Evolutionary conservation across 2,329 filamentous ascomycete species (phyloP).

Genomic region (Paecilomyces fulvus): DNA sequence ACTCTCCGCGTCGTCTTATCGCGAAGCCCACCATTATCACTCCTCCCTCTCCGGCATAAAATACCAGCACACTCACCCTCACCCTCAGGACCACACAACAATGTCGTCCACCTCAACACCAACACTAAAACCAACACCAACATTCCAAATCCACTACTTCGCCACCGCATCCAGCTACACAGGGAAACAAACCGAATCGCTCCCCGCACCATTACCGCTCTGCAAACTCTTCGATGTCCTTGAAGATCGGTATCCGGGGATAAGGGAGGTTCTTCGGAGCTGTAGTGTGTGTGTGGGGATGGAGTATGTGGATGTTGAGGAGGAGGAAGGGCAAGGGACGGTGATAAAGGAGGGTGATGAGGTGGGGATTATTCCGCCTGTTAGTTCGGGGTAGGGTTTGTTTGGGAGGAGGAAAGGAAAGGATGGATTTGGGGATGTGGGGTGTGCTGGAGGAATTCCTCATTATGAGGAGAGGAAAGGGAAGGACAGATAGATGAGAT

Average conservation of each 20-base stretch:
- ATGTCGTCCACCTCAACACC: slow-evolving; percentile 1
- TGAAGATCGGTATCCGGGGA: slow-evolving; percentile 34
- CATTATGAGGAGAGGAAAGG: no score
- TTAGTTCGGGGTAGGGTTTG: slow-evolving; percentile 35
- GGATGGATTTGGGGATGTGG: neutral
- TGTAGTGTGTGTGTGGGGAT: slow-evolving; percentile 35
- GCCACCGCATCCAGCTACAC: slow-evolving; percentile 35
- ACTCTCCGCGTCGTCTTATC: no score
- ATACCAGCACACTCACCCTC: no score
- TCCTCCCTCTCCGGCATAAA: neutral
- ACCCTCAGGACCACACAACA: neutral
- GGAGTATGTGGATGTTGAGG: slow-evolving; percentile 36
- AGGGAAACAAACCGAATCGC: slow-evolving; percentile 28
- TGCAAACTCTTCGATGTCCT: slow-evolving; percentile 28
- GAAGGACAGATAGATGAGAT: no score
- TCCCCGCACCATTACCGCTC: slow-evolving; percentile 35
- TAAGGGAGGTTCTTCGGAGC: slow-evolving; percentile 28
- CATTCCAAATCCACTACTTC: slow-evolving; percentile 41
- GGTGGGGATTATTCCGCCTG: slow-evolving; percentile 40
- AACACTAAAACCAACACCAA: slow-evolving; percentile 9
- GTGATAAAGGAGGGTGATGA: slow-evolving; percentile 33
- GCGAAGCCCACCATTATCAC: neutral
- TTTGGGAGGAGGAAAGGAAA: neutral
- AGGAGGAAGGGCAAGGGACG: slow-evolving; percentile 8
- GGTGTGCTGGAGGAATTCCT: no score